Base-by-base conservation (phyloP, 352 stramenopile genomes). In the Pythium dissimile region DNA sequence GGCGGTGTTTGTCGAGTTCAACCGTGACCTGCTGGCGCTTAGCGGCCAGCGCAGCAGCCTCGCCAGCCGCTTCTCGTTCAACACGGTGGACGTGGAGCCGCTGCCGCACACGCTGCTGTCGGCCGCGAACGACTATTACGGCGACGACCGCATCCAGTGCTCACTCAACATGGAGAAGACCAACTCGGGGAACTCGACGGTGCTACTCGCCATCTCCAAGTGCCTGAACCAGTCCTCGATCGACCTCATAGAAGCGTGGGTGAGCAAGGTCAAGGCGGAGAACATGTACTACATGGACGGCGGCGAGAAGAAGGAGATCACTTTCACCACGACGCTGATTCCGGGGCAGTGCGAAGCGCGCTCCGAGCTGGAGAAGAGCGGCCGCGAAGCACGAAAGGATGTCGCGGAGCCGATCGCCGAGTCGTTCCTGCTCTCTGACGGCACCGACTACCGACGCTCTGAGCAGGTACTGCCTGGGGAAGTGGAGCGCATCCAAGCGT, bases 181-280 rank as follows among this genome's bases (percentile, higher is more conserved):
- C 37, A 39, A 78, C 15, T 32, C 54, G 12, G 62, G 50, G 5
- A 39, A 64, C 10, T 69, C 69, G 0, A 68, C 65, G 2, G 74
- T 86, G 20, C 53, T 88, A 13, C 57, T 88, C n/a, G 73, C 64
- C n/a, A 74, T 89, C 60, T 86, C 77, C 46, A 83, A 86, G 54
- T 88, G 80, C 30, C 47, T 88, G 16, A 72, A 73, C 54, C 51
- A 80, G 24, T 54, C 56, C 37, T 46, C 67, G n/a, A 35, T 89
- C 8, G 54, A 42, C 6, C 47, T 64, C 13, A 69, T 88, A 9
- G 64, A 86, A 11, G 64, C 66, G 12, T 88, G 80, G 80, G 63
- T 89, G 24, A 30, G 35, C 24, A 62, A 72, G 47, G 57, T 59
- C 28, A 56, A 56, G 41, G 5, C 59, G 13, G 48, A 67, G 30